Evolutionary conservation across 208 protist genomes (phyloP), one percentile per base, ranked within the genome.

Genomic region (Leishmania major): DNA sequence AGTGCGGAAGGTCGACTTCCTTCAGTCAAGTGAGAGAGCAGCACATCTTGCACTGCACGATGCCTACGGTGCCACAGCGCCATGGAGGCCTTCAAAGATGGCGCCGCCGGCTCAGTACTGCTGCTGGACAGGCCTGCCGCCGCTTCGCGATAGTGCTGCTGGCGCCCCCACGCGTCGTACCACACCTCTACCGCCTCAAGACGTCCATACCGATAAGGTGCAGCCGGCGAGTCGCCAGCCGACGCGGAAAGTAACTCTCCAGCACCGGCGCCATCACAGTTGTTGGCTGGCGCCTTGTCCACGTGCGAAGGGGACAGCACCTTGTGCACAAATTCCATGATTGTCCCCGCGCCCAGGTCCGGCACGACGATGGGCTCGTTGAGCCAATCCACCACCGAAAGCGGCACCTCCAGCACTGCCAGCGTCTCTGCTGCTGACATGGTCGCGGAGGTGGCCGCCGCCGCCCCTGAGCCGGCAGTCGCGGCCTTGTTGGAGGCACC

Each of bases 361-460:
- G 83, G 83, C 3, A 79, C 1, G 8, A 76, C 57, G 13, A 86
- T 86, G 22, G 78, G 64, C 31, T 43, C 75, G 35, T 53, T 49
- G 11, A 86, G 74, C 83, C 78, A 83, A 47, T 15, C 15, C 19
- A 86, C 51, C 2, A 80, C 78, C 3, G 43, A 40, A 47, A 31
- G 78, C 25, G 78, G 69, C 43, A 86, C 78, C 53, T 81, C 72
- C 49, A 82, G 67, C 51, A 72, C 70, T 7, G 78, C 83, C 1
- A 86, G 66, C 17, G 76, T 17, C 70, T 47, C 22, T 5, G 70
- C 70, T 22, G 25, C 7, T 13, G 22, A 31, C 11, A 19, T 13
- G 8, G 6, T 43, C 7, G 40, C 28, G 28, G 43, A 19, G 25
- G 25, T 22, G 28, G 28, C 45, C 40, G 47, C 69, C n/a, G 22